phyloP scores from a whole-genome alignment of 208 protist genomes.

The Acanthamoeba healyi region DNA sequence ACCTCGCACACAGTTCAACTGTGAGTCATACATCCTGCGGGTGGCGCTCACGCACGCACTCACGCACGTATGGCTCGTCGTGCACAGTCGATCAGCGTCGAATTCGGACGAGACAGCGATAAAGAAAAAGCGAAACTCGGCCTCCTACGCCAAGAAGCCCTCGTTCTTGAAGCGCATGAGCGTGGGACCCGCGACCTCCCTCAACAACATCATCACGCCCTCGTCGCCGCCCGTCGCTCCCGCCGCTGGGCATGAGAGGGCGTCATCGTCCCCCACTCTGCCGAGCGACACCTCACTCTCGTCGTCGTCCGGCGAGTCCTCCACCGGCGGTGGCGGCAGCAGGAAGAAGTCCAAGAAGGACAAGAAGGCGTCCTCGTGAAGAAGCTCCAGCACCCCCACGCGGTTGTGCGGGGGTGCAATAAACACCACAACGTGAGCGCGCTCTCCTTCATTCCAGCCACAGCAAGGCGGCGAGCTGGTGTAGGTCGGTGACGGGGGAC shows the following conservation, averaged over 20 bases:
- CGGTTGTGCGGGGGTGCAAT: no score
- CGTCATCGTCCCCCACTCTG: not conserved
- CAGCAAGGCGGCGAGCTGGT: no score
- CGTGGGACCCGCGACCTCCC: not conserved
- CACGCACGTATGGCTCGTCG: no score
- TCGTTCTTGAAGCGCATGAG: constrained; percentile 59
- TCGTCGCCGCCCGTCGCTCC: not conserved
- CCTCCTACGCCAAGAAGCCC: not conserved
- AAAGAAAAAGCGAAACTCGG: constrained; percentile 51
- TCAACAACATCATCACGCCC: not conserved
- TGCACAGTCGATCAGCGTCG: constrained; percentile 7
- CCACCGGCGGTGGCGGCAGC: not conserved
- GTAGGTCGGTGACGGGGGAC: no score
- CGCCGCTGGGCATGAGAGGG: not conserved
- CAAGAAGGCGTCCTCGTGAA: constrained; percentile 13
- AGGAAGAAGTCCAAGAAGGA: constrained; percentile 11
- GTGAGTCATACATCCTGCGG: no score
- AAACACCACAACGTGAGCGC: no score
- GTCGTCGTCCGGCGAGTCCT: not conserved
- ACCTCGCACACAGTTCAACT: not conserved
- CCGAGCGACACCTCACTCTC: no score
- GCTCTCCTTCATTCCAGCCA: no score
- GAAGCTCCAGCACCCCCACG: no score
- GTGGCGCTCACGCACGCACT: no score
- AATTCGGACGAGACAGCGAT: not conserved